These are phyloP conservation scores for Oldenlandia corymbosa DNA, from an alignment of 257 asterid species.

Conservation along the genomic window DNA sequence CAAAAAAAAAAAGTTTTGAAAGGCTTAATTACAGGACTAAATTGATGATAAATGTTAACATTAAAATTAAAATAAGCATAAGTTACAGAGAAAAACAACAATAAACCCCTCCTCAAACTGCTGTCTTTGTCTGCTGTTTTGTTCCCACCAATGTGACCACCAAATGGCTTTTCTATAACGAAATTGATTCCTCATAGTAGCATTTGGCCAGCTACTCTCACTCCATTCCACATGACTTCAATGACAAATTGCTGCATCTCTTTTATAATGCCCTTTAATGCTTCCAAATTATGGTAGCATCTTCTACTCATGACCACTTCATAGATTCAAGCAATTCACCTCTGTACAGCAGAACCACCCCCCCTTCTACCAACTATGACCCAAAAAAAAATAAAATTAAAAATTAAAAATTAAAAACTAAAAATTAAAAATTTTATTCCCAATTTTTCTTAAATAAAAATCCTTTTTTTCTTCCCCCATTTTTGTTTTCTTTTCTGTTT, in stretches of 20 bases:
- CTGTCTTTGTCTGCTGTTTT: no score
- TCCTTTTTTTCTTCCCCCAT: no score
- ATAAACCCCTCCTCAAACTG: not conserved
- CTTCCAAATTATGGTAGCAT: conserved; percentile 1
- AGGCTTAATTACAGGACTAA: conserved; percentile 19
- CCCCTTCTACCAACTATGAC: no score
- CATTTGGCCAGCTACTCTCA: conserved; percentile 7
- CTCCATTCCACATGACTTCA: conserved; percentile 18
- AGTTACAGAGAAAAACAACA: not conserved
- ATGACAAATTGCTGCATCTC: not conserved
- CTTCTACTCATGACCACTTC: conserved; percentile 18
- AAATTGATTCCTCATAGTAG: not conserved
- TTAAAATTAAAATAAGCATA: not conserved
- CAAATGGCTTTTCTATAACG: not conserved
- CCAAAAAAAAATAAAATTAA: not conserved
- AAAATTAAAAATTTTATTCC: not conserved
- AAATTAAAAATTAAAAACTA: not conserved
- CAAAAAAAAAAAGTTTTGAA: no score
- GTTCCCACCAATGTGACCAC: no score
- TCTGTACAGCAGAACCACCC: conserved; percentile 5
- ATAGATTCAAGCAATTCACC: not conserved
- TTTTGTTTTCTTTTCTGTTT: not conserved
- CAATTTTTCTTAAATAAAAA: not conserved
- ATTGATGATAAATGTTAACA: conserved; percentile 11
- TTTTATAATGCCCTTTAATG: not conserved